Evolutionary conservation across 306 rosid species (phyloP), one percentile per base, ranked within the genome.

Genomic region (Lupinus albus): DNA sequence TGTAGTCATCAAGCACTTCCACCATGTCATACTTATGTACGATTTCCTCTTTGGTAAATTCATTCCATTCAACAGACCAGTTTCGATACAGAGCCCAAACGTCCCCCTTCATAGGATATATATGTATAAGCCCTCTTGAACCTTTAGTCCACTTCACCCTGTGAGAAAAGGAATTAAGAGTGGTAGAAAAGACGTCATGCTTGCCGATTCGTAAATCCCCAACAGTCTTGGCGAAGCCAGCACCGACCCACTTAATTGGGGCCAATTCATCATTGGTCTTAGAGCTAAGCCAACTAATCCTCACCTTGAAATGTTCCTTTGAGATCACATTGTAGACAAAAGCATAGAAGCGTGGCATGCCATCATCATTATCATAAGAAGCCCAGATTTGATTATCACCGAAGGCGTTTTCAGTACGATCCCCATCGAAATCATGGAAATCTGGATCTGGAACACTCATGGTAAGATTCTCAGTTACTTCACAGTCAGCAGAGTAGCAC

Each of bases 281-380:
- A 9, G 88, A 71, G 69, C 72, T 87, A 52, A 92, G 84, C 98
- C 98, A 92, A 64, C 89, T 84, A 13, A 89, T 87, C 65, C 44
- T 76, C 84, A 89, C 70, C 61, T 77, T 77, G 80, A 92, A 86
- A 38, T 95, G 98, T 42, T 76, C 76, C 70, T 72, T 45, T 2
- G 96, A 87, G 64, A 92, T 71, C 18, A 92, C 83, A n/a, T 56
- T 39, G 62, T 89, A 89, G 75, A 92, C 75, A 67, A 87, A 74
- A 36, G 86, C 92, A 78, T 87, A 89, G 70, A 81, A 86, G 53
- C 98, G 95, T 1, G 98, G 98, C 98, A 92, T 92, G 60, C 93
- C 96, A 71, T 92, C 98, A 36, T 92, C 98, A 5, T 84, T 84
- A 51, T 89, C 96, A 71, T 92, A 92, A 21, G 66, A 86, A 62